phyloP scores from a whole-genome alignment of 192 early-diverging fungal genomes.

The Coemansia furcata region DNA sequence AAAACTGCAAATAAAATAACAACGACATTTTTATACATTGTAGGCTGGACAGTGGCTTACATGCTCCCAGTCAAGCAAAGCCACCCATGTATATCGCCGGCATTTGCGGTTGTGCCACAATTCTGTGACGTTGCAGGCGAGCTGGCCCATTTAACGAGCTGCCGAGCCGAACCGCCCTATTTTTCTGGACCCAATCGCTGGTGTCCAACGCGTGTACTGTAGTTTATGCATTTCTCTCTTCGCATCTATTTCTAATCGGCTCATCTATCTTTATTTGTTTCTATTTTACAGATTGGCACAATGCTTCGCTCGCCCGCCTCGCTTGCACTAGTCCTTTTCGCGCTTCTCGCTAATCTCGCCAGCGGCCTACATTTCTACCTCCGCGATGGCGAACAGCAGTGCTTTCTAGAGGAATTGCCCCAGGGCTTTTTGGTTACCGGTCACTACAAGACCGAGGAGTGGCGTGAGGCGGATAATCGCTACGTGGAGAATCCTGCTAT shows the following conservation, averaged over 20 bases:
- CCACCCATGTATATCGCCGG: background rate
- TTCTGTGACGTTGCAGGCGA: background rate
- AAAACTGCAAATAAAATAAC: background rate
- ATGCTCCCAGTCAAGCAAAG: background rate
- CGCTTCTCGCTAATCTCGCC: conserved; percentile 17
- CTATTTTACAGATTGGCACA: background rate
- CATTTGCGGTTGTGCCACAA: conserved; percentile 1
- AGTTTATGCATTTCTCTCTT: background rate
- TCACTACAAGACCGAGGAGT: conserved; percentile 82
- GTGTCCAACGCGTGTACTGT: background rate
- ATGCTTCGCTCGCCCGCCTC: conserved; percentile 30
- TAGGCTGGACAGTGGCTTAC: background rate
- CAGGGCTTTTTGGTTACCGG: conserved; percentile 83
- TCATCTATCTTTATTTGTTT: background rate
- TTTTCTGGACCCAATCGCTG: background rate
- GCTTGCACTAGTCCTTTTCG: conserved; percentile 20
- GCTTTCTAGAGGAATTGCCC: conserved; percentile 94
- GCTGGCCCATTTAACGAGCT: background rate
- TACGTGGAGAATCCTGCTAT: conserved; percentile 63
- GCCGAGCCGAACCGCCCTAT: background rate
- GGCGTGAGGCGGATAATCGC: conserved; percentile 58
- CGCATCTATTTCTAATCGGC: background rate
- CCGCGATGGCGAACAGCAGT: conserved; percentile 81
- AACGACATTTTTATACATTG: background rate
- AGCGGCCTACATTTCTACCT: conserved; percentile 89